Conservation (phyloP, 768 basidiomycete species). For the Russula virescens region DNA sequence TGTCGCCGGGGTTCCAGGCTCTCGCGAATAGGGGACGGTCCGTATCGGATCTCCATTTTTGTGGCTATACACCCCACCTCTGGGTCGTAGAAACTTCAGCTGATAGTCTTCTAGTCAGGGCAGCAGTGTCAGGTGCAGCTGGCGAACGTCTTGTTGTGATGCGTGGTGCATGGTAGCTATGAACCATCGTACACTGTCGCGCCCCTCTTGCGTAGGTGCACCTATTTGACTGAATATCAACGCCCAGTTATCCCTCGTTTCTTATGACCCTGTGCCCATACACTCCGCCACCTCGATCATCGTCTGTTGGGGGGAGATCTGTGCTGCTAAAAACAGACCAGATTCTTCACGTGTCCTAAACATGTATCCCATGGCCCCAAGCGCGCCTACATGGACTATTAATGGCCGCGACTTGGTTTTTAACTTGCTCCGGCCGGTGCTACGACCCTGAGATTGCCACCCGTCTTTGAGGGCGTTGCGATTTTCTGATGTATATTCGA, state of each 20-base stretch:
- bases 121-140: not conserved
- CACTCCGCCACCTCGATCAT: not conserved
- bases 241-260: not conserved
- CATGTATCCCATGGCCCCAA: not conserved
- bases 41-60: not conserved
- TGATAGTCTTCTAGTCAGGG: not conserved
- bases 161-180: not conserved
- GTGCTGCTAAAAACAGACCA: not conserved
- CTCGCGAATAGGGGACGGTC: not conserved
- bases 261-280: not conserved
- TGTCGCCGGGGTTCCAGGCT: not conserved
- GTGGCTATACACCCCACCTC: not conserved
- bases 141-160: not conserved
- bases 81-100: not conserved
- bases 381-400: not conserved
- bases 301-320: not conserved
- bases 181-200: not conserved
- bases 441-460: not conserved
- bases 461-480: not conserved
- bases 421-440: not conserved
- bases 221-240: not conserved
- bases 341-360: not conserved
- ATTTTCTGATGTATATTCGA: not conserved
- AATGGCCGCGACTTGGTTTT: not conserved
- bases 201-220: not conserved